Conservation (phyloP, 129 eudicot genomes). For the Flaveria sonorensis region DNA sequence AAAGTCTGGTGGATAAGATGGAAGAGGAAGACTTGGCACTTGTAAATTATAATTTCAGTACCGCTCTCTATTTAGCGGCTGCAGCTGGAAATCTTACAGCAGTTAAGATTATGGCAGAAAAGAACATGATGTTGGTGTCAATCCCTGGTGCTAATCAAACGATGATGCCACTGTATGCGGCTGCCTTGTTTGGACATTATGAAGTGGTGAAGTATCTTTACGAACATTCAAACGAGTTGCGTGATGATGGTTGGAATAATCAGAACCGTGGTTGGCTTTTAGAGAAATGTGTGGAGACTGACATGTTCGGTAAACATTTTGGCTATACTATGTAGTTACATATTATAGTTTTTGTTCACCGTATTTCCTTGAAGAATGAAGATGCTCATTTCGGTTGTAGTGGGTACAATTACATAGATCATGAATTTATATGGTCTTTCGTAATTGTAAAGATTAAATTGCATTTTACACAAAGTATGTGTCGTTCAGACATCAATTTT, state of each 20-base stretch:
- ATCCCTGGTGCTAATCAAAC: background rate
- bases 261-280: background rate
- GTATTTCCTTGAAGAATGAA: too few species aligned
- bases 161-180: background rate
- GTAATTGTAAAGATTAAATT: too few species aligned
- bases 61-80: constrained; percentile 10
- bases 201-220: background rate
- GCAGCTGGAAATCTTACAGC: background rate
- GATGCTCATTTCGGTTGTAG: too few species aligned
- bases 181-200: background rate
- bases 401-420: too few species aligned
- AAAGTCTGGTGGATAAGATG: background rate
- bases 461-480: too few species aligned
- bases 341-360: too few species aligned
- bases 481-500: too few species aligned
- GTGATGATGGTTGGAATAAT: background rate
- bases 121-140: background rate
- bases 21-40: background rate
- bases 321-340: background rate
- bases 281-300: background rate
- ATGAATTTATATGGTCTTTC: too few species aligned
- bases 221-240: background rate
- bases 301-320: constrained; percentile 1
- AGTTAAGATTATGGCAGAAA: background rate
- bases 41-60: background rate